Conservation (phyloP, 805 yeast species). For the Ogataea allantospora region DNA sequence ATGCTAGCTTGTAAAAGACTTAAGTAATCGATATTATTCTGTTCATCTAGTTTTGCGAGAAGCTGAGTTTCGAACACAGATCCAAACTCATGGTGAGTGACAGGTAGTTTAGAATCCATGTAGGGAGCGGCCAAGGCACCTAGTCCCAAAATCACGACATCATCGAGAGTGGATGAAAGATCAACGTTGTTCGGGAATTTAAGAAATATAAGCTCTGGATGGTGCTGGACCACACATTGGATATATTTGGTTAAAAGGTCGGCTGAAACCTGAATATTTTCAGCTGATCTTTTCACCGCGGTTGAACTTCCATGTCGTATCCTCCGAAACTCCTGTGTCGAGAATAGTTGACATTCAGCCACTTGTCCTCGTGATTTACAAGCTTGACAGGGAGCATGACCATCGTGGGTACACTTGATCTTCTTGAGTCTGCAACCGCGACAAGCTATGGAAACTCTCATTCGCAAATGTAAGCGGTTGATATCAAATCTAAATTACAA, state of each 20-base stretch:
- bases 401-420: constrained; percentile 15
- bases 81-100: not conserved
- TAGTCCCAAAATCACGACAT: constrained; percentile 14
- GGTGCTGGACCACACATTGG: constrained; percentile 7
- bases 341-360: constrained; percentile 11
- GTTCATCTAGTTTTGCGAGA: constrained; percentile 8
- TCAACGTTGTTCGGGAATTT: constrained; percentile 9
- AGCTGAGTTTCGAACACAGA: constrained; percentile 10
- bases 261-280: constrained; percentile 4
- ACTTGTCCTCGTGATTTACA: constrained; percentile 12
- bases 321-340: constrained; percentile 18
- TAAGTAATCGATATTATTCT: constrained; percentile 9
- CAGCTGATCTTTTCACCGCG: not conserved
- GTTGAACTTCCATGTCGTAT: constrained; percentile 2
- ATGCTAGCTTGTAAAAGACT: constrained; percentile 15
- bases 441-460: constrained; percentile 19
- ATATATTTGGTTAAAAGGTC: constrained; percentile 3
- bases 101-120: not conserved
- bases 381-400: constrained; percentile 14
- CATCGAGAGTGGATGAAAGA: constrained; percentile 10
- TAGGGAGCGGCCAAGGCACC: constrained; percentile 15
- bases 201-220: constrained; percentile 18
- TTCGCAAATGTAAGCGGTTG: not conserved
- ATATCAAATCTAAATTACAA: not conserved
- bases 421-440: constrained; percentile 15